Evolutionary conservation across 352 stramenopile genomes (phyloP), one percentile per base, ranked within the genome.

Genomic region (Phytophthora boehmeriae): DNA sequence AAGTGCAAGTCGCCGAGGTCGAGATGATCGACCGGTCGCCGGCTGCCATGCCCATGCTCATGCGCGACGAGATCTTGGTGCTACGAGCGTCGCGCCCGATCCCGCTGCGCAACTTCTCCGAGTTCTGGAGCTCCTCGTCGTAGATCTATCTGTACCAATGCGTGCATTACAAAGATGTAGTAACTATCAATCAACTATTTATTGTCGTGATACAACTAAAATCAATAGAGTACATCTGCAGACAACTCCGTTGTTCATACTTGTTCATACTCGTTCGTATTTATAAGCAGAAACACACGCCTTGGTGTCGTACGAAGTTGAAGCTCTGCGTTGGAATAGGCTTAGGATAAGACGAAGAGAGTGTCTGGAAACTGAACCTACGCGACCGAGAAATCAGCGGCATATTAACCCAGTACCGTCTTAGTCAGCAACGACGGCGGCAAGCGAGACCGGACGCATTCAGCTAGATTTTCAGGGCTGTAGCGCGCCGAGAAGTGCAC

Each of bases 401-500:
- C 20, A 13, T 5, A 8, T 52, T 17, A 68, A 10, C 71, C 71
- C 0, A 80, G 65, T 38, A 81, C 20, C 11, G 75, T 75, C 58
- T 93, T 93, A n/a, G 59, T 42, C 22, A 61, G 60, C 9, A 91
- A 60, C 27, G 69, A 58, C 9, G 32, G 20, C 9, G 78, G 72
- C 13, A 90, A 54, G 6, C 71, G 70, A 14, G 38, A 52, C 35
- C 57, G 43, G 27, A 89, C 35, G 2, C 73, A 64, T 30, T 78
- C 52, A 4, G 38, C 32, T 14, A 92, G 54, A 10, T 86, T 38
- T 1, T 68, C 48, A 1, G 57, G 19, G 8, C 43, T 71, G 62
- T 93, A 92, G 11, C 80, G 73, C 28, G 84, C 79, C 6, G 86
- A 95, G 39, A 86, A 89, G 62, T 95, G 86, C 35, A 90, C 79